Base-by-base conservation (phyloP, 2,329 filamentous ascomycete genomes). In the Aschersonia sp. region DNA sequence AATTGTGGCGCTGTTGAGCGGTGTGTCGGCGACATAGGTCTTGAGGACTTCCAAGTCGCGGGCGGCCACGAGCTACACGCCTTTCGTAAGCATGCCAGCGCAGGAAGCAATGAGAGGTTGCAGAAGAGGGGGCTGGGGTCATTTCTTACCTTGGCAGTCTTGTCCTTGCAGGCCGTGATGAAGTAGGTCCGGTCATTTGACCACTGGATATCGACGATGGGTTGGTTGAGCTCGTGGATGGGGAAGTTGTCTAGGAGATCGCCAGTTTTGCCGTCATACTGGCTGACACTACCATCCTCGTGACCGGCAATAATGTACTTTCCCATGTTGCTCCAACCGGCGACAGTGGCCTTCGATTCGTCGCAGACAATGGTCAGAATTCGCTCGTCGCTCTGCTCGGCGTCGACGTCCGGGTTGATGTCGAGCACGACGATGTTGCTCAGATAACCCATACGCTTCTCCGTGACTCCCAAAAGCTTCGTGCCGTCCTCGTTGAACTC, bases 271-370 rank as follows among this genome's bases (percentile, higher is more conserved):
- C 79, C 85, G 68, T 98, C 90, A 67, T 87, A 98, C 64, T 83
- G 79, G 52, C 87, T 90, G 53, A 98, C 78, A 54, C 83, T 89
- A 60, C 92, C 92, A 66, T 98, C 90, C 69, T 97, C 92, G 71
- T 98, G 92, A 55, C 89, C 89, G 50, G 90, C 86, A 63, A 98
- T 94, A 68, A 98, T 98, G 74, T 89, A 97, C 70, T 90, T 89
- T 67, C 78, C 83, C 59, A 95, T 68, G 69, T 89, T 95, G 70
- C 87, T 94, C 85, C 90, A 98, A 55, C 89, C 92, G 49, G 92
- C 92, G 53, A 97, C 92, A 35, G 90, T 97, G 51, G 92, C 89
- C 75, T 97, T 97, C 77, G 85, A 92, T 67, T 92, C 83, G 62
- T 94, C 85, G 68, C 89, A 95, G 50, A 92, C 87, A 59, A 98